Conservation (phyloP, 2,329 filamentous ascomycete genomes). For the Phyllachora maydis region DNA sequence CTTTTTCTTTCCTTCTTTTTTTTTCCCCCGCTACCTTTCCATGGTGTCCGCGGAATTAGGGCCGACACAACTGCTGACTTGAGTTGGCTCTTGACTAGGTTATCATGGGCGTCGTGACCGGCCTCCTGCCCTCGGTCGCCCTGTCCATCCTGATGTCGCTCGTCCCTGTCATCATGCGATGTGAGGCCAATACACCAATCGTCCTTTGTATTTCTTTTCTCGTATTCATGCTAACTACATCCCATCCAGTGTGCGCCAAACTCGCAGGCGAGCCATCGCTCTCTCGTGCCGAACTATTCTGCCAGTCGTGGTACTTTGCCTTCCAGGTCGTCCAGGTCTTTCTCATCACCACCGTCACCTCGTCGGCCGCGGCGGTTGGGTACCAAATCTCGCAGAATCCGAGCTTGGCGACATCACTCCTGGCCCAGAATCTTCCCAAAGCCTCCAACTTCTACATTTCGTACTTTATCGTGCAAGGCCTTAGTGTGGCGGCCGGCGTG, state of each 20-base stretch:
- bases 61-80: too few species aligned
- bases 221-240: conserved; percentile 1
- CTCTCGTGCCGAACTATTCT: conserved; percentile 67
- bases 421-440: conserved; percentile 57
- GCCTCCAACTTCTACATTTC: conserved; percentile 89
- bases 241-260: conserved; percentile 45
- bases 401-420: conserved; percentile 33
- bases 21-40: background rate
- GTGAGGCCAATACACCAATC: conserved; percentile 24
- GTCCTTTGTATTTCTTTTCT: too few species aligned
- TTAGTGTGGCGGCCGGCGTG: conserved; percentile 55
- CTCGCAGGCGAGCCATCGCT: conserved; percentile 61
- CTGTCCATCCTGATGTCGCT: conserved; percentile 72
- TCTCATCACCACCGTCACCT: conserved; percentile 64
- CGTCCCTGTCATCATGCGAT: conserved; percentile 62
- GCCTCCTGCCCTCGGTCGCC: conserved; percentile 61
- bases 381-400: conserved; percentile 43
- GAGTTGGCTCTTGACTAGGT: conserved; percentile 7
- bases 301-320: conserved; percentile 77
- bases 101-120: conserved; percentile 70
- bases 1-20: too few species aligned
- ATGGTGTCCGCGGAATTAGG: too few species aligned
- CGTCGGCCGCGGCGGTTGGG: conserved; percentile 54
- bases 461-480: conserved; percentile 83
- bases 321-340: conserved; percentile 90